Conservation (phyloP, 2,329 filamentous ascomycete species). For the Fusarium sp. region DNA sequence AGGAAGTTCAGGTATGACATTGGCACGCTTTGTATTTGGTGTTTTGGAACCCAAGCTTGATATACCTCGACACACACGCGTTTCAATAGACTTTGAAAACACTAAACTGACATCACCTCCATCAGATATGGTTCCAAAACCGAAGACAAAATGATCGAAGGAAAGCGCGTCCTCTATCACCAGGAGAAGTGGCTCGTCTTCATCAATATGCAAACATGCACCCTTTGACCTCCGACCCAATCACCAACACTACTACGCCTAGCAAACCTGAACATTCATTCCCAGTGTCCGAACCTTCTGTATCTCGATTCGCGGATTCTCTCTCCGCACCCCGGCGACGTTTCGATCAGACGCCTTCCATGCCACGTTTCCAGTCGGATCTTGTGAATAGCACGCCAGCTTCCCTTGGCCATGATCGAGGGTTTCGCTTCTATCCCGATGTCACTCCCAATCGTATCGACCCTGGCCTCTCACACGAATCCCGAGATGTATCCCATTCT, state of each 20-base stretch:
- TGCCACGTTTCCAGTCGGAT: conserved; percentile 45
- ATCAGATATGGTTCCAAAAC: conserved; percentile 98
- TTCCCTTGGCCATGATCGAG: conserved; percentile 36
- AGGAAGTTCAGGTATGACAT: conserved; percentile 89
- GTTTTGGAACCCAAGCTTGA: neutral
- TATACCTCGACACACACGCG: conserved; percentile 21
- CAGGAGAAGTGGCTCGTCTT: conserved; percentile 78
- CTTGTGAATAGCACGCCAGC: conserved; percentile 47
- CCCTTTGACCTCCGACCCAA: conserved; percentile 63
- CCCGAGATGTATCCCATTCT: conserved; percentile 46
- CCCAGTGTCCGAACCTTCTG: conserved; percentile 48
- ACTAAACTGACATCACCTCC: conserved; percentile 33
- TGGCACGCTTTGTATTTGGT: conserved; percentile 4
- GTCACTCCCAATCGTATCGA: conserved; percentile 48
- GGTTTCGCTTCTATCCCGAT: conserved; percentile 36
- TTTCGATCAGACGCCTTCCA: conserved; percentile 47
- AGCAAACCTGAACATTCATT: conserved; percentile 48
- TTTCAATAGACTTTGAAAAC: conserved; percentile 22
- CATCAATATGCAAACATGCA: conserved; percentile 68
- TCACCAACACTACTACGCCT: conserved; percentile 47
- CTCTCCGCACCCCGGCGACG: conserved; percentile 45
- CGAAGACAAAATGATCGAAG: conserved; percentile 91
- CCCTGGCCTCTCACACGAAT: conserved; percentile 47
- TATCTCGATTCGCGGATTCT: conserved; percentile 45
- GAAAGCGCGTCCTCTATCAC: conserved; percentile 85